Conservation (phyloP, 805 yeast genomes). For the Candida ipomoeae region DNA sequence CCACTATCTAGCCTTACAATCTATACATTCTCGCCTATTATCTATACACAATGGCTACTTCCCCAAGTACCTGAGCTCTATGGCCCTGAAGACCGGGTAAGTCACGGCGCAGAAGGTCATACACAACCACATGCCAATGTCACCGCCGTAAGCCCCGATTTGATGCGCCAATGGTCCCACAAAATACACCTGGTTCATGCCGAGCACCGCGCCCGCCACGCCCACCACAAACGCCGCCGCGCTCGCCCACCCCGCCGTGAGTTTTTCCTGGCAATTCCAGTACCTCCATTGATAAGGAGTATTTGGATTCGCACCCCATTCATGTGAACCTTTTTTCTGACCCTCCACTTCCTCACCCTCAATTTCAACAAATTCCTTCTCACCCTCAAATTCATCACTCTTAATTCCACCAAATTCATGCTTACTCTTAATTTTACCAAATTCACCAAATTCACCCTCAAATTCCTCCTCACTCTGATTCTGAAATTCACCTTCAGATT, state of each 20-base stretch:
- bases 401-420: no score
- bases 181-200: slow-evolving; percentile 22
- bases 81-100: slow-evolving; percentile 15
- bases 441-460: no score
- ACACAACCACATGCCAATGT: slow-evolving; percentile 22
- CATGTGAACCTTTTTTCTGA: no score
- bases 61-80: slow-evolving; percentile 18
- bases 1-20: no score
- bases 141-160: slow-evolving; percentile 19
- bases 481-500: no score
- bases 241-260: slow-evolving; percentile 20
- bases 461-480: no score
- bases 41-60: not conserved
- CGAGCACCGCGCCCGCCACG: slow-evolving; percentile 20
- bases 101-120: slow-evolving; percentile 16
- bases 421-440: no score
- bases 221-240: slow-evolving; percentile 14
- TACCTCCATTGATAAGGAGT: slow-evolving; percentile 26
- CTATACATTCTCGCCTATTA: no score
- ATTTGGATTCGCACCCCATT: no score
- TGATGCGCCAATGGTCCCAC: slow-evolving; percentile 16
- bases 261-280: slow-evolving; percentile 26
- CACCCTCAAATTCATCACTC: no score
- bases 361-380: no score
- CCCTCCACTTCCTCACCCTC: no score